These are phyloP conservation scores for Cercophora sp. DNA, from an alignment of 495 filamentous ascomycete species.

Conservation along the genomic window DNA sequence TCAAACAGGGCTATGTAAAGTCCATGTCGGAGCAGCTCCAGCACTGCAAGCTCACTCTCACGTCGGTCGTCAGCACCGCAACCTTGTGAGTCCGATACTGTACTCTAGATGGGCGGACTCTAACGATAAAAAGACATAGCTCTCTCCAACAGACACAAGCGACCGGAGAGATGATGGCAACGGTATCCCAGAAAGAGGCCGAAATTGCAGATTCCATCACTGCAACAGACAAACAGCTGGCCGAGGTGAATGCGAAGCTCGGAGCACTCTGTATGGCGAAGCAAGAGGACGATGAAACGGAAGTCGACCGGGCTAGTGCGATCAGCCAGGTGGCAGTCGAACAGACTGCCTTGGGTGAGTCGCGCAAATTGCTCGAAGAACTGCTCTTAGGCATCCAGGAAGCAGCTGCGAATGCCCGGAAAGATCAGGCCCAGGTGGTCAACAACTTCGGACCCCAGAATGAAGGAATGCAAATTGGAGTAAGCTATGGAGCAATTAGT, in stretches of 20 bases:
- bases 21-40: too few species aligned
- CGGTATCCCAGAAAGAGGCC: conserved; percentile 25
- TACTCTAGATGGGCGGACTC: conserved; percentile 1
- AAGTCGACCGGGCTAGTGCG: conserved; percentile 26
- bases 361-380: conserved; percentile 28
- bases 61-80: conserved; percentile 28
- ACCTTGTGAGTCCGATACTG: conserved; percentile 29
- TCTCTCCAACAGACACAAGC: conserved; percentile 27
- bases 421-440: conserved; percentile 4
- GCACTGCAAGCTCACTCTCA: conserved; percentile 31
- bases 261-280: conserved; percentile 26
- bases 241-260: conserved; percentile 27
- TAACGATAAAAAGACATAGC: conserved; percentile 27
- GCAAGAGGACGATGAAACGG: conserved; percentile 21
- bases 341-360: conserved; percentile 24
- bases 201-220: conserved; percentile 28
- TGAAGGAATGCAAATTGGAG: conserved; percentile 11
- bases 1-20: conserved; percentile 31
- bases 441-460: conserved; percentile 12
- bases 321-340: conserved; percentile 31
- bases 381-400: conserved; percentile 29
- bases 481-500: conserved; percentile 10
- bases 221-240: conserved; percentile 26
- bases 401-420: conserved; percentile 25
- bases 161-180: conserved; percentile 28